phyloP scores from a whole-genome alignment of 805 yeast genomes.

The Candida ortonii region DNA sequence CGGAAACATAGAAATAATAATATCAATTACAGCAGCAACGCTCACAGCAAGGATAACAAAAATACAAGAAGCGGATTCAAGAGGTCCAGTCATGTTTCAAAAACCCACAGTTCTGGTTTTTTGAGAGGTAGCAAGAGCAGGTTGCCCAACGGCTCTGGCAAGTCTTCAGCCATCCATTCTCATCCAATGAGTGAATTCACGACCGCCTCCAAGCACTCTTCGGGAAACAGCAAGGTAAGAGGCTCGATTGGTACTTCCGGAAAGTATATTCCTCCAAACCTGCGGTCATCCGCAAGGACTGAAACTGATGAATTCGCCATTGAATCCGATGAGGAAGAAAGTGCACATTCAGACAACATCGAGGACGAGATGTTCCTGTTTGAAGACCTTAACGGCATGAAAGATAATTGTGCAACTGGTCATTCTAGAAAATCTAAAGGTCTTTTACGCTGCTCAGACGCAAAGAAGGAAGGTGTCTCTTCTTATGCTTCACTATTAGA shows the following conservation, averaged over 20 bases:
- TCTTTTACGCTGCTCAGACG: slow-evolving; percentile 6
- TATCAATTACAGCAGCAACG: slow-evolving; percentile 15
- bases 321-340: slow-evolving; percentile 33
- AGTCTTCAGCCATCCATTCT: slow-evolving; percentile 11
- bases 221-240: slow-evolving; percentile 18
- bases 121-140: slow-evolving; percentile 10
- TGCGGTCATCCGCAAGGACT: slow-evolving; percentile 45
- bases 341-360: slow-evolving; percentile 22
- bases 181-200: slow-evolving; percentile 6
- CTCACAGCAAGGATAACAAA: slow-evolving; percentile 29
- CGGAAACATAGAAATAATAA: slow-evolving; percentile 26
- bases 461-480: slow-evolving; percentile 13
- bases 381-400: slow-evolving; percentile 29
- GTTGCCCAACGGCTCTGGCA: slow-evolving; percentile 26
- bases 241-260: slow-evolving; percentile 40
- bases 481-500: slow-evolving; percentile 27
- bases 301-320: slow-evolving; percentile 21
- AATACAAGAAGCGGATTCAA: slow-evolving; percentile 14
- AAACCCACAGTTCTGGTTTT: slow-evolving; percentile 2
- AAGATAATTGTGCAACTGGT: too few relatives aligned
- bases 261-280: slow-evolving; percentile 70
- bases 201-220: slow-evolving; percentile 4
- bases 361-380: slow-evolving; percentile 38
- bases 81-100: slow-evolving; percentile 10
- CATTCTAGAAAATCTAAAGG: slow-evolving; percentile 2